These are phyloP conservation scores for Neurospora sp. DNA, from an alignment of 495 filamentous ascomycete species.

Conservation along the genomic window DNA sequence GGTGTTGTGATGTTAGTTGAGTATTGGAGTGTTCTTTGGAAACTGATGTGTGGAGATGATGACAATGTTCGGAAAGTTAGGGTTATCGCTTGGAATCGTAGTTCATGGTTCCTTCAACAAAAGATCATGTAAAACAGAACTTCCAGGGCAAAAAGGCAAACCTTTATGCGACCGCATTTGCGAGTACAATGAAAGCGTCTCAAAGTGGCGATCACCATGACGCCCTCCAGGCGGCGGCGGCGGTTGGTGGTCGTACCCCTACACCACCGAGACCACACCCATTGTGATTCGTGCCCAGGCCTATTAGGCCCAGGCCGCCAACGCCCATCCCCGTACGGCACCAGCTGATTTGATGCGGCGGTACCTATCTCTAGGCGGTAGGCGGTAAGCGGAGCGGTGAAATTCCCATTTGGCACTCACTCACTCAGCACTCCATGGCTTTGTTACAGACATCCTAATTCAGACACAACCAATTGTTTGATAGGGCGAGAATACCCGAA, in stretches of 20 bases:
- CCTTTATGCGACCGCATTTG: background rate
- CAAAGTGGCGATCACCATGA: background rate
- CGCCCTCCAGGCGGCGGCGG: background rate
- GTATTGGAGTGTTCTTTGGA: background rate
- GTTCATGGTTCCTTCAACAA: background rate
- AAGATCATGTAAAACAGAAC: background rate
- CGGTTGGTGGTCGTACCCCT: background rate
- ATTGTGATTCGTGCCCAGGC: background rate
- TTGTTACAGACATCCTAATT: background rate
- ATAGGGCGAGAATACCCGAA: background rate
- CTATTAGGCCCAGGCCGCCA: background rate
- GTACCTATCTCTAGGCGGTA: background rate
- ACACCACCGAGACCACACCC: background rate
- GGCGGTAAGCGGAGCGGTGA: background rate
- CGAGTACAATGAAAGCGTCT: background rate
- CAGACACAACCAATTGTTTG: background rate
- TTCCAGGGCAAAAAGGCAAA: background rate
- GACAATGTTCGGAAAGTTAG: background rate
- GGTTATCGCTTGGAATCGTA: background rate
- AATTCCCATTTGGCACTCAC: background rate
- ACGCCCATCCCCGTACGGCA: background rate
- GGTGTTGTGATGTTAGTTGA: background rate
- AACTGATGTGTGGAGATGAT: background rate
- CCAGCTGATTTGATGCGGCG: background rate
- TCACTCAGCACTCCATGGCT: background rate